Evolutionary conservation across 2,329 filamentous ascomycete species (phyloP).

Genomic region (Penicillium sp.): DNA sequence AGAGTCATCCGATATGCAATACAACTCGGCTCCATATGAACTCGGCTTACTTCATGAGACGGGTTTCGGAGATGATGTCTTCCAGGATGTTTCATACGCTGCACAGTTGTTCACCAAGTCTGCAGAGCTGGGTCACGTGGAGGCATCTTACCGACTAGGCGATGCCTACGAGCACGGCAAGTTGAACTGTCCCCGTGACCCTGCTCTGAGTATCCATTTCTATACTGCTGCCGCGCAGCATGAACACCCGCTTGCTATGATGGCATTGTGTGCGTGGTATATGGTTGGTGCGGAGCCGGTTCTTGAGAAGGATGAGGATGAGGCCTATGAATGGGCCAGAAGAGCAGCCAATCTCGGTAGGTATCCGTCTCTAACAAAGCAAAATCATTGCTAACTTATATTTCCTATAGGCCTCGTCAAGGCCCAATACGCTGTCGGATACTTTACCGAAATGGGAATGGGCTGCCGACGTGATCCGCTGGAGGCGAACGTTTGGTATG

Average conservation of each 20-base stretch:
- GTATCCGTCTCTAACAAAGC: constrained; percentile 31
- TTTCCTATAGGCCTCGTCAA: constrained; percentile 48
- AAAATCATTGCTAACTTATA: background rate
- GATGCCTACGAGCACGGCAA: constrained; percentile 94
- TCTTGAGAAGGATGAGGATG: constrained; percentile 89
- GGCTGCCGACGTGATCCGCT: constrained; percentile 92
- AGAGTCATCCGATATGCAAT: constrained; percentile 85
- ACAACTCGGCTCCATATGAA: constrained; percentile 91
- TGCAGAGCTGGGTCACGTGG: constrained; percentile 83
- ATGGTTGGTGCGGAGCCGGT: constrained; percentile 92
- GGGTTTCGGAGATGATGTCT: constrained; percentile 92
- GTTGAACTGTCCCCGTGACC: constrained; percentile 83
- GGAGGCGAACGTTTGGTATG: constrained; percentile 98
- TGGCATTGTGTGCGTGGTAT: constrained; percentile 98
- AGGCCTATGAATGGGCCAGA: constrained; percentile 95
- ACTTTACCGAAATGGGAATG: constrained; percentile 98
- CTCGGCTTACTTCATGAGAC: constrained; percentile 85
- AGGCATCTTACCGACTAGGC: constrained; percentile 86
- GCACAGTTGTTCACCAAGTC: constrained; percentile 93
- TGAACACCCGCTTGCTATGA: constrained; percentile 86
- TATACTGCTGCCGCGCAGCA: constrained; percentile 89
- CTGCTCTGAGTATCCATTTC: constrained; percentile 92
- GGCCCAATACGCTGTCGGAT: constrained; percentile 93
- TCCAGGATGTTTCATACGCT: constrained; percentile 85
- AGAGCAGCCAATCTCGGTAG: constrained; percentile 82